Percentiles rank a stretch among this genome's conserved stretches.
phyloP scores from a whole-genome alignment of 768 basidiomycete species.

The Phaffia tasmanica region DNA sequence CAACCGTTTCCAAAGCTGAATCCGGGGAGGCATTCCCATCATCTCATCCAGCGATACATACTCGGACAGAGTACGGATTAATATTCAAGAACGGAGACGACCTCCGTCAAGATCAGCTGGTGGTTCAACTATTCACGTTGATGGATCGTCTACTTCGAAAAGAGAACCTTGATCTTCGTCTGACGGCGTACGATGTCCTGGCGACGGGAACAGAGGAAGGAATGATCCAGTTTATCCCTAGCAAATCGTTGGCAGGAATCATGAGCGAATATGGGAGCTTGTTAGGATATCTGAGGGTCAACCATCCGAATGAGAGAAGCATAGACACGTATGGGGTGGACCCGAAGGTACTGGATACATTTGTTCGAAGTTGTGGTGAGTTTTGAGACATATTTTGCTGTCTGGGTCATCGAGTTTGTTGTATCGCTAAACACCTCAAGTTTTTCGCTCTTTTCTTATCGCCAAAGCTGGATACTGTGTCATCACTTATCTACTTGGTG shows the following conservation, averaged over 20 bases:
- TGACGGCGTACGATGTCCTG: conserved; percentile 83
- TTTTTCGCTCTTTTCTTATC: not conserved
- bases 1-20: not conserved
- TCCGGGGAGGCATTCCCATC: not conserved
- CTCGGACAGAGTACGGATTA: conserved; percentile 69
- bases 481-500: conserved; percentile 87
- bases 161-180: conserved; percentile 85
- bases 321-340: conserved; percentile 92
- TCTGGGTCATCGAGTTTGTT: conserved; percentile 2
- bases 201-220: conserved; percentile 86
- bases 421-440: conserved; percentile 15
- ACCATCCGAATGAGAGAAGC: conserved; percentile 80
- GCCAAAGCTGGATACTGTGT: conserved; percentile 87
- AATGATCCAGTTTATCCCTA: conserved; percentile 91
- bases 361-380: conserved; percentile 89
- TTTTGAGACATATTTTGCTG: conserved; percentile 27
- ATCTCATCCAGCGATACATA: not conserved
- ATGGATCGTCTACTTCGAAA: conserved; percentile 90
- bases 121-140: conserved; percentile 93
- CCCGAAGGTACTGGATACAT: conserved; percentile 86
- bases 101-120: conserved; percentile 94
- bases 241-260: conserved; percentile 89
- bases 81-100: conserved; percentile 99
- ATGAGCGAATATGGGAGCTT: conserved; percentile 63
- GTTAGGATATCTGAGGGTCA: conserved; percentile 72